A percentile compares a stretch with the other conserved stretches of the same genome.
phyloP scores from a whole-genome alignment of 257 asterid genomes.

The Avicennia marina region DNA sequence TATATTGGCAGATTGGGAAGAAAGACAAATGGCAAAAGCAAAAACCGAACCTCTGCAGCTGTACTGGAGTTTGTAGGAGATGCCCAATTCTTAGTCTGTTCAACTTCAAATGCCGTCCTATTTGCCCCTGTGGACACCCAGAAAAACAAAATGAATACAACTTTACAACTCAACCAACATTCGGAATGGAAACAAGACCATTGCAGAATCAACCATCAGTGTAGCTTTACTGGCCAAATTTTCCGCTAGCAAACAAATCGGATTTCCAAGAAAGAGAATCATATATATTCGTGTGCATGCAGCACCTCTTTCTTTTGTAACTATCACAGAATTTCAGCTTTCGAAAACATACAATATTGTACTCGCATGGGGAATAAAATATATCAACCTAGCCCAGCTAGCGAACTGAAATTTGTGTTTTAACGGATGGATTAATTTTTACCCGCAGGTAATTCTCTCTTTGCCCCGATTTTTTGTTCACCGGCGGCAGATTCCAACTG shows the following conservation, averaged over 20 bases:
- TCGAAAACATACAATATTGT: no score
- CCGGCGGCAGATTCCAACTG: slow-evolving; percentile 34
- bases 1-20: neutral
- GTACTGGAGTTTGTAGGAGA: slow-evolving; percentile 65
- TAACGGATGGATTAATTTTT: neutral
- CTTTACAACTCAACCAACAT: slow-evolving; percentile 34
- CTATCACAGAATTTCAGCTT: no score
- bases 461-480: neutral
- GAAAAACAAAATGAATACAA: slow-evolving; percentile 31
- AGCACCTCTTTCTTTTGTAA: no score
- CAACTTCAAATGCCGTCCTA: slow-evolving; percentile 69
- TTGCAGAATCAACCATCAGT: slow-evolving; percentile 16
- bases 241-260: slow-evolving; percentile 15
- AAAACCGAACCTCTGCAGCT: slow-evolving; percentile 48
- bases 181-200: slow-evolving; percentile 8
- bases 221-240: slow-evolving; percentile 1
- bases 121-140: slow-evolving; percentile 48
- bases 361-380: no score
- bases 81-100: slow-evolving; percentile 73
- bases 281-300: no score
- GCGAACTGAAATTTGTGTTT: no score
- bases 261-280: neutral
- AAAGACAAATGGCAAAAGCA: slow-evolving; percentile 5
- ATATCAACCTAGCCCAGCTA: no score
- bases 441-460: neutral